phyloP scores from a whole-genome alignment of 2,329 filamentous ascomycete genomes.

The Lachnellula arida region DNA sequence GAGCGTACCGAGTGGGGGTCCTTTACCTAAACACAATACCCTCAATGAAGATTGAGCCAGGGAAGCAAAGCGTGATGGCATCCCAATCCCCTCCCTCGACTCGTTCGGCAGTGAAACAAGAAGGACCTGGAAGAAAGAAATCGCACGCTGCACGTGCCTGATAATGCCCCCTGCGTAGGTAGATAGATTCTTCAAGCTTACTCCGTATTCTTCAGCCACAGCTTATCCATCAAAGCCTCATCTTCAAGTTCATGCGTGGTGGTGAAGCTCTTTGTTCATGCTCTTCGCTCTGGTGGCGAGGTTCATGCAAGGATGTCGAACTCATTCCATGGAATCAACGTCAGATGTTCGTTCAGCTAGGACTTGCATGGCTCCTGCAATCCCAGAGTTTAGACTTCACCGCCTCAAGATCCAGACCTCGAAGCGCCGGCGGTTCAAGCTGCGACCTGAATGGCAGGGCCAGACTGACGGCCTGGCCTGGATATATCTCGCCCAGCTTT shows the following conservation, averaged over 20 bases:
- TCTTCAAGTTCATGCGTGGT: neutral
- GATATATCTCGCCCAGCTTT: too few species aligned
- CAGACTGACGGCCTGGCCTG: too few species aligned
- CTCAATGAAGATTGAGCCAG: too few species aligned
- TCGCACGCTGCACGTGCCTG: too few species aligned
- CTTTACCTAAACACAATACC: too few species aligned
- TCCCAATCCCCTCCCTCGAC: too few species aligned
- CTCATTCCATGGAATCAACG: neutral
- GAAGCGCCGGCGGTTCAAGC: neutral
- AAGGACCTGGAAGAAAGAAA: too few species aligned
- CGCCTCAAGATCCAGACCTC: neutral
- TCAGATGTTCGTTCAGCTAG: neutral
- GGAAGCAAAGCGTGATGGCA: too few species aligned
- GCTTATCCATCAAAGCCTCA: neutral
- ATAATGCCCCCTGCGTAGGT: too few species aligned
- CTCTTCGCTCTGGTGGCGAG: neutral
- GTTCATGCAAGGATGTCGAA: neutral
- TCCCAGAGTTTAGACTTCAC: neutral
- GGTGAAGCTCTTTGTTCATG: neutral
- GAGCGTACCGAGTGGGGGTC: neutral
- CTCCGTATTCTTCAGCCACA: neutral
- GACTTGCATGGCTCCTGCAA: neutral
- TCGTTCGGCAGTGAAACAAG: too few species aligned
- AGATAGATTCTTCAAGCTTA: too few species aligned
- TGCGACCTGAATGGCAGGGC: too few species aligned